A percentile compares a stretch with the other conserved stretches of the same genome.
Evolutionary conservation across 257 asterid species (phyloP).

Genomic region (Solanum clarkiae): DNA sequence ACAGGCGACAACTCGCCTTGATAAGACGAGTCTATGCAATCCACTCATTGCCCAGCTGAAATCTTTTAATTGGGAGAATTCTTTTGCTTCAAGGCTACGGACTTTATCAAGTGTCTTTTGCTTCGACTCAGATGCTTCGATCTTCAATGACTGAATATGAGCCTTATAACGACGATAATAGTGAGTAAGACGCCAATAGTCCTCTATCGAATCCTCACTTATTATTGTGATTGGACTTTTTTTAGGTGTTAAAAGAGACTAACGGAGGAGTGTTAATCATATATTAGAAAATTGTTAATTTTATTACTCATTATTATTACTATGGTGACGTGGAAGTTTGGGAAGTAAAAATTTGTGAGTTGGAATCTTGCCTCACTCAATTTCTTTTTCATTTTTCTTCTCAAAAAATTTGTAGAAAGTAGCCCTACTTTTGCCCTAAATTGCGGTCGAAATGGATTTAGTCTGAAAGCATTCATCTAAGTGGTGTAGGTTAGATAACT

Average conservation of each 20-base stretch:
- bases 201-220: slow-evolving; percentile 6
- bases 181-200: slow-evolving; percentile 32
- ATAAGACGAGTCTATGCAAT: slow-evolving; percentile 23
- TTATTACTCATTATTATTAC: background rate
- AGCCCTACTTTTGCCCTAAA: background rate
- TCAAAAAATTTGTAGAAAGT: background rate
- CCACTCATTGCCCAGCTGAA: slow-evolving; percentile 38
- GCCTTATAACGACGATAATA: slow-evolving; percentile 30
- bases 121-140: slow-evolving; percentile 17
- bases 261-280: too few species aligned
- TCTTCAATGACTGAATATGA: slow-evolving; percentile 32
- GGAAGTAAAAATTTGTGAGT: background rate
- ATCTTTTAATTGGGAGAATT: slow-evolving; percentile 9
- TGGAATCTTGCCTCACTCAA: background rate
- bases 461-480: background rate
- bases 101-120: slow-evolving; percentile 13
- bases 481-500: background rate
- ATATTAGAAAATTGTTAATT: background rate
- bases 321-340: background rate
- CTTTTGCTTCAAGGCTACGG: slow-evolving; percentile 7
- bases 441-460: background rate
- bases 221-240: too few species aligned
- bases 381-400: background rate
- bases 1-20: slow-evolving; percentile 26
- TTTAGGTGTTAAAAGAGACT: too few species aligned